A percentile compares a stretch with the other conserved stretches of the same genome.
Evolutionary conservation across 805 yeast species (phyloP).

Genomic region (Wickerhamomyces chambardii): DNA sequence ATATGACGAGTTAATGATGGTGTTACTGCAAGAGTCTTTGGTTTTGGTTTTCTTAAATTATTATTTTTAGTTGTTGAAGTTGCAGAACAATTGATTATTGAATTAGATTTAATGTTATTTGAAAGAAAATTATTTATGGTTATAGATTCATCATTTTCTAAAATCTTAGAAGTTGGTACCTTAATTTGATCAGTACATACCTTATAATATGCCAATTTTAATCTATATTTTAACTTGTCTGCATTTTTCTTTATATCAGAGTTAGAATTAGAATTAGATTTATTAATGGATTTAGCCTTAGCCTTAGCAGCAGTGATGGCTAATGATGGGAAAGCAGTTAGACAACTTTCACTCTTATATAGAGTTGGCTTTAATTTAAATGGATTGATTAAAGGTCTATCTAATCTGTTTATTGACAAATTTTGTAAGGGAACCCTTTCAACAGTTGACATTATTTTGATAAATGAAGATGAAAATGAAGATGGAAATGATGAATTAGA

Average conservation of each 20-base stretch:
- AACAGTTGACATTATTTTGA: slow-evolving; percentile 9
- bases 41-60: too few relatives aligned
- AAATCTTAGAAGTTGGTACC: slow-evolving; percentile 22
- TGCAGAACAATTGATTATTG: too few relatives aligned
- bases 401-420: slow-evolving; percentile 10
- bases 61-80: too few relatives aligned
- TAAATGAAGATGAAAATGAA: too few relatives aligned
- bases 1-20: slow-evolving; percentile 18
- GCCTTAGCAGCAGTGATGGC: background rate
- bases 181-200: slow-evolving; percentile 36
- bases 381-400: background rate
- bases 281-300: too few relatives aligned
- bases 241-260: slow-evolving; percentile 17
- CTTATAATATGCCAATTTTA: slow-evolving; percentile 44
- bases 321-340: background rate
- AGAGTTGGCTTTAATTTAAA: background rate
- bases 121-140: background rate
- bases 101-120: too few relatives aligned
- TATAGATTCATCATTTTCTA: slow-evolving; percentile 7
- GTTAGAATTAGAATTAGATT: background rate
- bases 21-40: slow-evolving; percentile 4
- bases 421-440: slow-evolving; percentile 13
- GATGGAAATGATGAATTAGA: background rate
- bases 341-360: background rate
- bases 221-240: slow-evolving; percentile 33